phyloP scores from a whole-genome alignment of 2,329 filamentous ascomycete genomes.

The Epichloe brachyelytri region DNA sequence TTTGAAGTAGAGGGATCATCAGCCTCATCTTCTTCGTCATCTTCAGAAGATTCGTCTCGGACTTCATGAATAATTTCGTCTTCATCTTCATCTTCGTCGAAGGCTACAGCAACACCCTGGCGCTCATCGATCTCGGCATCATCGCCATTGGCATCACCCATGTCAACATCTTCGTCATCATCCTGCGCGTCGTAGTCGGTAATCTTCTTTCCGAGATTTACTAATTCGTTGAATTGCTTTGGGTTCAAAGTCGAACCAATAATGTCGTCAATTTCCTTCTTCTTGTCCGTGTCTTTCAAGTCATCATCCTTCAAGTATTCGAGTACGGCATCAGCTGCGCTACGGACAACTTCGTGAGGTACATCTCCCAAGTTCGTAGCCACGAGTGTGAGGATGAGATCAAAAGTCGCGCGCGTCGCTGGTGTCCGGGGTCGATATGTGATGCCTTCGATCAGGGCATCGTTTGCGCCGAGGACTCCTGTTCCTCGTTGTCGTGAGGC shows the following conservation, averaged over 20 bases:
- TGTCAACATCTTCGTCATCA: constrained; percentile 78
- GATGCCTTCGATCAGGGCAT: constrained; percentile 81
- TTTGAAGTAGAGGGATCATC: constrained; percentile 19
- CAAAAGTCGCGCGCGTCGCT: constrained; percentile 84
- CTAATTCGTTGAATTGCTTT: constrained; percentile 92
- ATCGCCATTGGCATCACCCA: constrained; percentile 48
- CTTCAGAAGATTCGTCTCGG: constrained; percentile 73
- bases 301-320: constrained; percentile 92
- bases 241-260: constrained; percentile 69
- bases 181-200: constrained; percentile 97
- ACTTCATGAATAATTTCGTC: constrained; percentile 72
- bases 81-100: constrained; percentile 83
- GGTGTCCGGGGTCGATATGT: constrained; percentile 84
- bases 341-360: constrained; percentile 78
- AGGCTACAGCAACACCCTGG: constrained; percentile 94
- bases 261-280: constrained; percentile 92
- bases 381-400: constrained; percentile 85
- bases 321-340: constrained; percentile 81
- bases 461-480: constrained; percentile 71
- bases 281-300: constrained; percentile 95
- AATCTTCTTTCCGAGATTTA: constrained; percentile 96
- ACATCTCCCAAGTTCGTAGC: constrained; percentile 85
- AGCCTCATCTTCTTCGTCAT: constrained; percentile 50
- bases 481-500: constrained; percentile 51
- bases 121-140: constrained; percentile 79